Base-by-base conservation (phyloP, 1,284 basidiomycete species). In the Athelia psychrophila region DNA sequence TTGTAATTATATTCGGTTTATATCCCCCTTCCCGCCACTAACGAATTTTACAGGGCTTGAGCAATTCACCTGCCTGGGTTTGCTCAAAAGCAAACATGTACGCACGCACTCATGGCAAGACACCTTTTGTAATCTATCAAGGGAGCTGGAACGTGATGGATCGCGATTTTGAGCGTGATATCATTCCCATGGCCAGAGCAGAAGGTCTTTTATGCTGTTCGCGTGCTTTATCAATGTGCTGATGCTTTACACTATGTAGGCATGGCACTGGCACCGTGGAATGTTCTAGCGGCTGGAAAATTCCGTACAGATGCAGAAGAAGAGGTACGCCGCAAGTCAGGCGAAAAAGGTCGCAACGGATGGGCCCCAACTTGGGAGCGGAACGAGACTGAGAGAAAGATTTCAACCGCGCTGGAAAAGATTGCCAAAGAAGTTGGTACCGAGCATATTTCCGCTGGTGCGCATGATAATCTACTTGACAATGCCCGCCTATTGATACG, bases 41-140 rank as follows among this genome's bases (percentile, higher is more conserved):
- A 35, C 33, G 12, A n/a, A 73, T 70, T n/a, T n/a, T n/a, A n/a
- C n/a, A n/a, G n/a, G 75, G 74, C 10, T 61, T 74, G 9, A 75
- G 71, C 0, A 71, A 77, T 51, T 64, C 71, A 0, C 74, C 75
- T 3, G 75, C 75, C 1, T 78, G 75, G 75, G 53, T 76, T 15
- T 75, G 76, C 3, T 51, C 70, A 12, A 64, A 66, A 52, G 74
- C 74, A 2, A 76, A 76, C 54, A 64, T 70, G 48, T 76, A 74
- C 51, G 74, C 75, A 0, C 63, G 70, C 0, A 70, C 74, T 20
- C 68, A 79, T 51, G 77, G 70, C 1, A 62, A 77, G 56, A 75
- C 76, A 2, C 79, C 74, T 12, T 83, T 82, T 60, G 64, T 66
- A 18, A 67, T 81, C 30, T 82, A 81, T 55, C 77, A 81, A 65